Evolutionary conservation across 2,329 filamentous ascomycete genomes (phyloP).

Genomic region (Trichophyton verrucosum): DNA sequence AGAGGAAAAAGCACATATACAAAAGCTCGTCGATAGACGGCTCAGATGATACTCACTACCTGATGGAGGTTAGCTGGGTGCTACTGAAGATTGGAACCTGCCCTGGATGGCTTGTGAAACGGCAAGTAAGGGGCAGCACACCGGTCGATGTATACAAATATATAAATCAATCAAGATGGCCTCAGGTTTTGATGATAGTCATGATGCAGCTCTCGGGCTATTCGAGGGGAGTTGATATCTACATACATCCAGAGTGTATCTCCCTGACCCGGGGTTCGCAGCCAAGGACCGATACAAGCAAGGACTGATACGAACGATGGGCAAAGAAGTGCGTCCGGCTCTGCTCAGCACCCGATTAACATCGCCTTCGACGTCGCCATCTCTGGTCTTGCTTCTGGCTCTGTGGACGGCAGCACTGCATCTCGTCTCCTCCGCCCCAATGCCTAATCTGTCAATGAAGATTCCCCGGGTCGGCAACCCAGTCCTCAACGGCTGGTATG

Average conservation of each 20-base stretch:
- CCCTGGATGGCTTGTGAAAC: neutral
- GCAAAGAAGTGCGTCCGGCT: neutral
- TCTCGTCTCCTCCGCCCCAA: neutral
- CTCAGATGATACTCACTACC: neutral
- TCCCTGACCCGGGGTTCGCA: neutral
- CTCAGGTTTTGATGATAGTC: too few species aligned
- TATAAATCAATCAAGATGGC: neutral
- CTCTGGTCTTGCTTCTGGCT: neutral
- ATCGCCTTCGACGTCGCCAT: neutral
- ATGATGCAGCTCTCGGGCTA: neutral
- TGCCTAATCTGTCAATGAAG: conserved; percentile 1
- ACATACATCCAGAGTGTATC: neutral
- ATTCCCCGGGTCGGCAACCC: conserved; percentile 28
- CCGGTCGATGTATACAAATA: neutral
- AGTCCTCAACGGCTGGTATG: conserved; percentile 40
- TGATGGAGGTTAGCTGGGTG: neutral
- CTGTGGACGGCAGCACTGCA: neutral
- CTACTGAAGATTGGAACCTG: neutral
- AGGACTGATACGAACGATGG: neutral
- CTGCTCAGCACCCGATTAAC: neutral
- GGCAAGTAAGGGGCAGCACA: neutral
- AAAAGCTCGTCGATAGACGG: neutral
- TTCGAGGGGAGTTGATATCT: too few species aligned
- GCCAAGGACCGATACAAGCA: neutral
- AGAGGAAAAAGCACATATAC: neutral